Percentiles rank a stretch among this genome's conserved stretches.
phyloP scores from a whole-genome alignment of 352 stramenopile genomes.

The Pythium chondricola region DNA sequence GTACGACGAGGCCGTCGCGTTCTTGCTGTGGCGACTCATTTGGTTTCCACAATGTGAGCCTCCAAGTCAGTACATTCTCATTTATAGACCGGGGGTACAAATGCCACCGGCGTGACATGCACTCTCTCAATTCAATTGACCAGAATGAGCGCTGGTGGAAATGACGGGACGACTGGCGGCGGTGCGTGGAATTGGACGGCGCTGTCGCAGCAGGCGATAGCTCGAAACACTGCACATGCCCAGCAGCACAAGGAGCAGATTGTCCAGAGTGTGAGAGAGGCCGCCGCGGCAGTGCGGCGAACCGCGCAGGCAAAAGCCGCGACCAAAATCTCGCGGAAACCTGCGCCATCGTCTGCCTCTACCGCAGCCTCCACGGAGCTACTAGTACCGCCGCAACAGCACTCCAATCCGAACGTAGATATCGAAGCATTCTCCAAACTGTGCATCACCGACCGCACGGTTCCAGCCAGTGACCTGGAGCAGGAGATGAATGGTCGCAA shows the following conservation, averaged over 20 bases:
- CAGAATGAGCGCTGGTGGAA: not conserved
- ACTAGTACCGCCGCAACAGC: not conserved
- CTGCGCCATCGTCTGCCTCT: not conserved
- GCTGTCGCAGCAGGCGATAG: conserved; percentile 30
- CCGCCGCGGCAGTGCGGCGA: conserved; percentile 9
- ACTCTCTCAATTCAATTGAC: not conserved
- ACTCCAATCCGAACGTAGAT: conserved; percentile 11
- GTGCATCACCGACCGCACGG: conserved; percentile 45
- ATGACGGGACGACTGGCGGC: conserved; percentile 3
- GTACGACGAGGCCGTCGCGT: conserved; percentile 78
- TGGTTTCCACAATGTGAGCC: not conserved
- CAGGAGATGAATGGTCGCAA: conserved; percentile 64
- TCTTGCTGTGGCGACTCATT: conserved; percentile 87
- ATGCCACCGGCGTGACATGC: no score
- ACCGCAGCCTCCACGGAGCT: not conserved
- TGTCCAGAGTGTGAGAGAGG: conserved; percentile 10
- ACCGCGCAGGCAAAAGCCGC: not conserved
- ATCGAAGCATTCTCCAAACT: conserved; percentile 44
- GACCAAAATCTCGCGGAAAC: no score
- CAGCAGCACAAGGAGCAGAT: conserved; percentile 11
- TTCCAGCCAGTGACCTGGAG: conserved; percentile 35
- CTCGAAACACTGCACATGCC: conserved; percentile 17
- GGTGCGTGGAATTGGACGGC: conserved; percentile 47
- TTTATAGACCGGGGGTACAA: no score
- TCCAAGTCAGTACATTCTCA: not conserved